Percentiles rank a stretch among this genome's conserved stretches.
Evolutionary conservation across 257 asterid species (phyloP).

Genomic region (Eucommia ulmoides): DNA sequence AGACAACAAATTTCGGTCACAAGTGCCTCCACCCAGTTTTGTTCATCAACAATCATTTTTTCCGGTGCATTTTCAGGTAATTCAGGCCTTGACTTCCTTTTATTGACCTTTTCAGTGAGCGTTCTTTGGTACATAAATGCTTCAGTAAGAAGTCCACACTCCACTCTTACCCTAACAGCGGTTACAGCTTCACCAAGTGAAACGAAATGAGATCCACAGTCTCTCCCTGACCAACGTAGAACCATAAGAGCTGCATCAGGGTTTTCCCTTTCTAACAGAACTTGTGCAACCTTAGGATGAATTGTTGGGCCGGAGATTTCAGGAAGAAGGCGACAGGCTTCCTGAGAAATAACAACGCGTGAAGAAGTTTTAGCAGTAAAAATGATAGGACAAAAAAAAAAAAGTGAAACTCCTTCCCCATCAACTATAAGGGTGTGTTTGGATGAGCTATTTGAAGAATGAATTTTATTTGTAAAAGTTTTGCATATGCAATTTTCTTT

Average conservation of each 20-base stretch:
- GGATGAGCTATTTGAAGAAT: too few relatives aligned
- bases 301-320: slow-evolving; percentile 66
- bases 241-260: slow-evolving; percentile 94
- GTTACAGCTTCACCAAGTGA: slow-evolving; percentile 82
- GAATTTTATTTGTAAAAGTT: too few relatives aligned
- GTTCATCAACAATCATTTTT: slow-evolving; percentile 28
- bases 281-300: slow-evolving; percentile 80
- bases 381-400: too few relatives aligned
- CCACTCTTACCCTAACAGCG: slow-evolving; percentile 72
- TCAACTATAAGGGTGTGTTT: too few relatives aligned
- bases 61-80: slow-evolving; percentile 16
- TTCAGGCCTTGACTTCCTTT: slow-evolving; percentile 33
- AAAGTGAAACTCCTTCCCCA: too few relatives aligned
- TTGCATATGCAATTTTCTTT: too few relatives aligned
- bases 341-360: slow-evolving; percentile 30
- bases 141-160: slow-evolving; percentile 92
- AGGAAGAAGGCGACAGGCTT: slow-evolving; percentile 76
- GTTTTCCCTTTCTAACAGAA: slow-evolving; percentile 71
- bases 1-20: slow-evolving; percentile 84
- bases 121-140: slow-evolving; percentile 88
- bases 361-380: slow-evolving; percentile 18
- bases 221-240: slow-evolving; percentile 86
- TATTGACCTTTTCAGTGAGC: slow-evolving; percentile 53
- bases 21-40: slow-evolving; percentile 62
- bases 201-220: slow-evolving; percentile 42